phyloP scores from a whole-genome alignment of 2,329 filamentous ascomycete genomes.

The Aspergillus japonicus region DNA sequence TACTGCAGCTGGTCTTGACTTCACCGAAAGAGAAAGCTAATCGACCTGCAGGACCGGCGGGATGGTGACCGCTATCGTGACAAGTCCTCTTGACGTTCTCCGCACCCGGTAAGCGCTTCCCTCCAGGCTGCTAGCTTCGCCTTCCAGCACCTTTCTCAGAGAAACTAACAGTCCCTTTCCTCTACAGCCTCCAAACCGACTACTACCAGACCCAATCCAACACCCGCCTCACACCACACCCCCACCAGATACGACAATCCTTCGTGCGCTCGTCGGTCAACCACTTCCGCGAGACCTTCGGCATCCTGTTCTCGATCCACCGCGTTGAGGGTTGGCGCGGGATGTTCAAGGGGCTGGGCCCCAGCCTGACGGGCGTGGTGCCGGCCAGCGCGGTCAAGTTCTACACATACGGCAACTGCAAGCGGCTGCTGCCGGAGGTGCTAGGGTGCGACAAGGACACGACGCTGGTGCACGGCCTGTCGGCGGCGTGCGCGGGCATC shows the following conservation, averaged over 20 bases:
- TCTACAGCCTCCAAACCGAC: conserved; percentile 72
- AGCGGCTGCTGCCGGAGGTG: conserved; percentile 32
- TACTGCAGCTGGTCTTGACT: not conserved
- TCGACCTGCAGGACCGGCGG: conserved; percentile 56
- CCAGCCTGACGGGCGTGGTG: conserved; percentile 40
- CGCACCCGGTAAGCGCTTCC: conserved; percentile 67
- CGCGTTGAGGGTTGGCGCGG: conserved; percentile 39
- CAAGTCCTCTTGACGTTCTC: conserved; percentile 93
- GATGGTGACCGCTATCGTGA: conserved; percentile 84
- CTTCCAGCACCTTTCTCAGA: not conserved
- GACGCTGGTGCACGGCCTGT: conserved; percentile 33
- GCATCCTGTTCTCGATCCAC: conserved; percentile 38
- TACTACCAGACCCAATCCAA: conserved; percentile 78
- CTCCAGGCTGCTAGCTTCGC: not conserved
- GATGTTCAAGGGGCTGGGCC: conserved; percentile 39
- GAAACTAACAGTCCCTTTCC: not conserved
- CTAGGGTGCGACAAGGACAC: conserved; percentile 31
- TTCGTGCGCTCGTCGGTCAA: conserved; percentile 59
- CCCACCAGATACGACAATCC: conserved; percentile 53
- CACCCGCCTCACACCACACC: conserved; percentile 52
- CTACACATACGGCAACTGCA: conserved; percentile 41
- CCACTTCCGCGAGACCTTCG: conserved; percentile 38
- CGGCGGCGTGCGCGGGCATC: conserved; percentile 36
- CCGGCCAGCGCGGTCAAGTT: conserved; percentile 42
- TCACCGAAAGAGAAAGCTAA: not conserved